These are phyloP conservation scores for Triticum dicoccoides DNA, from an alignment of 176 grass and related monocot species.

Conservation along the genomic window DNA sequence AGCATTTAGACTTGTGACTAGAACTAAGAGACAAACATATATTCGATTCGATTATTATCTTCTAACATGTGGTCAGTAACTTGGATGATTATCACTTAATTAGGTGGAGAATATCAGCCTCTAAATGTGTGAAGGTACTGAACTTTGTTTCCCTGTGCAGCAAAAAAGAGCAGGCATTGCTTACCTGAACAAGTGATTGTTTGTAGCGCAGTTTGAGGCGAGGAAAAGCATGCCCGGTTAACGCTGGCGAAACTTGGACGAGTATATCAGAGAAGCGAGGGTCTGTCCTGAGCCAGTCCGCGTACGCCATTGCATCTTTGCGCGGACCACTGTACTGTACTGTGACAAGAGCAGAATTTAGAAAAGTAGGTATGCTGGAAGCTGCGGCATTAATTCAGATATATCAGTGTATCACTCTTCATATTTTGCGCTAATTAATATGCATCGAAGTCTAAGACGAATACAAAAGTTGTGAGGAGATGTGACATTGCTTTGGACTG, in stretches of 20 bases:
- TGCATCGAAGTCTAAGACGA: neutral
- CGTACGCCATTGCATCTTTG: constrained; percentile 73
- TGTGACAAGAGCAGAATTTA: constrained; percentile 41
- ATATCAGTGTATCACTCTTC: neutral
- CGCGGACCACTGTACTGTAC: constrained; percentile 95
- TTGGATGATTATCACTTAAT: neutral
- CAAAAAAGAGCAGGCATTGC: no score
- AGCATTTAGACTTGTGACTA: neutral
- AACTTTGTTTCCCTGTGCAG: neutral
- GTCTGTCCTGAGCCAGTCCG: constrained; percentile 69
- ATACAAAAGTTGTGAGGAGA: neutral
- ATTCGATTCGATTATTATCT: neutral
- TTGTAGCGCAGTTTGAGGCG: constrained; percentile 81
- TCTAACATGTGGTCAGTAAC: neutral
- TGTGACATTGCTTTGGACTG: neutral
- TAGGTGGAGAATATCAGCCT: neutral
- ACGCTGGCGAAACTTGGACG: constrained; percentile 59
- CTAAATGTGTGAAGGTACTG: neutral
- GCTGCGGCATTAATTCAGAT: neutral
- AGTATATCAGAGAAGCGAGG: constrained; percentile 73
- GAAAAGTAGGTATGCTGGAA: neutral
- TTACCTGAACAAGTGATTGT: constrained; percentile 92
- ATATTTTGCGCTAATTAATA: neutral
- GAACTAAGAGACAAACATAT: neutral
- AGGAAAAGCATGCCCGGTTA: constrained; percentile 79